Base-by-base conservation (phyloP, 129 eudicot genomes). In the Chrysanthemum makinoi region DNA sequence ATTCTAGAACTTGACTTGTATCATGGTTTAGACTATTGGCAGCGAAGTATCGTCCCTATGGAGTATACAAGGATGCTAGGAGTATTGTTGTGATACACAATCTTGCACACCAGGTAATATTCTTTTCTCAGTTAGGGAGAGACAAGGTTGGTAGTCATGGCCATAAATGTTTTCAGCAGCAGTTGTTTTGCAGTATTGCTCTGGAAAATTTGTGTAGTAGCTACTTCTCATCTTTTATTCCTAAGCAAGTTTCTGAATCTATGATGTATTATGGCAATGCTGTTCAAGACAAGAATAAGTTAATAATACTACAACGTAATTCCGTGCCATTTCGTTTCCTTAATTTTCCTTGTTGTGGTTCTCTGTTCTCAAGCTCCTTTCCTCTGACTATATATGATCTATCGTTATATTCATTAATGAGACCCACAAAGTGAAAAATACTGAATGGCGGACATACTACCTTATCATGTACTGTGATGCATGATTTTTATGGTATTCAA, bases 1-100 rank as follows among this genome's bases (percentile, higher is more conserved):
- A 33, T 33, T 33, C 43, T 33, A 33, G 43, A 33, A 33, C 6
- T 33, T 33, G 43, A 33, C 43, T 33, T 61, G 68, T 63, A 20
- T 73, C 73, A 48, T 74, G 71, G 5, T 68, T 44, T 78, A 95
- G 99, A 58, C 89, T 95, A 54, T 80, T 95, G 76, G 97, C 99
- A 71, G 96, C 99, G 33, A 95, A 95, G 69, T 95, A 95, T 76
- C 99, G 97, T 57, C 88, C 99, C 2, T 66, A 90, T 72, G 97
- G 96, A 77, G 96, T 95, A 19, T 95, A 90, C 75, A 95, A 95
- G 83, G 97, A 90, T 86, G 97, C 99, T 58, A 82, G 99, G 62
- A 84, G 96, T 90, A 66, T 95, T 47, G 73, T 88, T 55, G 91
- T 88, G 49, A 90, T 95, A 77, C 99, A 95, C 80, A 90, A 90